Base-by-base conservation (phyloP, 495 filamentous ascomycete species). In the Hypoxylon lienhwacheense region DNA sequence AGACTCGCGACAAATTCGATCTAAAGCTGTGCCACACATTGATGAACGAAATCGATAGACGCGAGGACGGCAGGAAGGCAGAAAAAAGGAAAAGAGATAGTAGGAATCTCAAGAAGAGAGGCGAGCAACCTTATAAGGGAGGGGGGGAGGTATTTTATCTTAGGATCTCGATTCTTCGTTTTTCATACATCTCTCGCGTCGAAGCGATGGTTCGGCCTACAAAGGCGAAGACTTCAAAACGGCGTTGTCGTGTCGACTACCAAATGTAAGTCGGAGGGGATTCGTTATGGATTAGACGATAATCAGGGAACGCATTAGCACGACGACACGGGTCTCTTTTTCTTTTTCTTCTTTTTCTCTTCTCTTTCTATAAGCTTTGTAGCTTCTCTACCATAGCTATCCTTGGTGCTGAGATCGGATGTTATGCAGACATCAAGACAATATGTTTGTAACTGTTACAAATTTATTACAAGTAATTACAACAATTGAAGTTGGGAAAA, bases 381-480 rank as follows among this genome's bases (percentile, higher is more conserved):
- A n/a, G n/a, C n/a, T n/a, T n/a, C n/a, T n/a, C n/a, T n/a, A n/a
- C n/a, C 28, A 31, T 10, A n/a, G 12, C 3, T 3, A 16, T n/a
- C 17, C 7, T 45, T 20, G 15, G 19, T 25, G 25, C 20, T 11
- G 5, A 16, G 16, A 31, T 21, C 32, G 2, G 10, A 31, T 32
- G 41, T 45, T 31, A 31, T 15, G 41, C 25, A 32, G n/a, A n/a
- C n/a, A n/a, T n/a, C n/a, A n/a, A 29, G 20, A 10, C 24, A 44
- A 44, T 44, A 11, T 44, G 37, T 41, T 41, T 41, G 17, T 19
- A 26, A 39, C 19, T 39, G 31, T 28, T n/a, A 37, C 37, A 45
- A 50, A 39, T 41, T 52, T 33, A 51, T 58, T 58, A 33, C 44
- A 48, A n/a, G n/a, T n/a, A n/a, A 24, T n/a, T 11, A 34, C 26